Conservation (phyloP, 805 yeast species). For the Wickerhamiella bombiphila region DNA sequence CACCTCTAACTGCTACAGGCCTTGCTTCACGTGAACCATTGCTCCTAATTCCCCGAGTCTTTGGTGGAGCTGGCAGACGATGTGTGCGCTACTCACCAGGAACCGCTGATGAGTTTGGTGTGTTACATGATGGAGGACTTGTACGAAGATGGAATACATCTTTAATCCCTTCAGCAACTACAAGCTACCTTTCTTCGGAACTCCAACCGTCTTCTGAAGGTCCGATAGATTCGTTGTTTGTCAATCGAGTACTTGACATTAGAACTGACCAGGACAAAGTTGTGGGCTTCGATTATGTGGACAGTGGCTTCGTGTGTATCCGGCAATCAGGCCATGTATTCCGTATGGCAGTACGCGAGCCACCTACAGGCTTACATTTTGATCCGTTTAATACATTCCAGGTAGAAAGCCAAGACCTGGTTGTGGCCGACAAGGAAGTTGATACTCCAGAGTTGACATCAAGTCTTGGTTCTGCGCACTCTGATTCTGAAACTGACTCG, state of each 20-base stretch:
- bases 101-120: slow-evolving; percentile 58
- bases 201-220: slow-evolving; percentile 2
- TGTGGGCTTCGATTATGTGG: slow-evolving; percentile 60
- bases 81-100: slow-evolving; percentile 32
- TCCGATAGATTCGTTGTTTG: slow-evolving; percentile 39
- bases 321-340: slow-evolving; percentile 81
- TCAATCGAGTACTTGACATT: slow-evolving; percentile 59
- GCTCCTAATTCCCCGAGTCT: slow-evolving; percentile 17
- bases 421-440: neutral
- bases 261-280: slow-evolving; percentile 69
- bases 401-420: slow-evolving; percentile 6
- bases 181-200: slow-evolving; percentile 10
- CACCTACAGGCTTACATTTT: slow-evolving; percentile 47
- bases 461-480: neutral
- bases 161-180: slow-evolving; percentile 4
- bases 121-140: slow-evolving; percentile 61
- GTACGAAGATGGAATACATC: slow-evolving; percentile 64
- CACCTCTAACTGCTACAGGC: slow-evolving; percentile 8
- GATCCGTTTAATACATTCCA: slow-evolving; percentile 35
- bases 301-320: slow-evolving; percentile 58
- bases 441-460: neutral
- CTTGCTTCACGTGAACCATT: slow-evolving; percentile 13
- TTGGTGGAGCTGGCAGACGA: slow-evolving; percentile 11
- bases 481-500: neutral
- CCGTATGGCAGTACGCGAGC: slow-evolving; percentile 58